Evolutionary conservation across 345 rosid species (phyloP).

Genomic region (Eucalyptus tenuipes): DNA sequence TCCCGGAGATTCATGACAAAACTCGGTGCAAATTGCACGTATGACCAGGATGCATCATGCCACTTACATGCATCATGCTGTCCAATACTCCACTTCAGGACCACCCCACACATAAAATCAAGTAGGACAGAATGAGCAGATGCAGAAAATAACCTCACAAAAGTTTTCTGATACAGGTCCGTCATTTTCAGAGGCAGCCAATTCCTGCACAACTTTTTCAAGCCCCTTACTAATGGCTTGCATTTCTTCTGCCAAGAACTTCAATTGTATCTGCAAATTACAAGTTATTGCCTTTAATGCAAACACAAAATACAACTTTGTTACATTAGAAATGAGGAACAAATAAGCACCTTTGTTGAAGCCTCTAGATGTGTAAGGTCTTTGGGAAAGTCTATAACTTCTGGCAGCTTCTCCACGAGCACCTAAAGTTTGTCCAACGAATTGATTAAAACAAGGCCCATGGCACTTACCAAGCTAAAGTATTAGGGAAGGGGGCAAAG

Average conservation of each 20-base stretch:
- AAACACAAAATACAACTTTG: not conserved
- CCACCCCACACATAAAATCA: not conserved
- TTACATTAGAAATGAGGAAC: not conserved
- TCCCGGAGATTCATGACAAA: not conserved
- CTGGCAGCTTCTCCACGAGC: constrained; percentile 76
- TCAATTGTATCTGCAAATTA: constrained; percentile 65
- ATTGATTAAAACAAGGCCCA: not conserved
- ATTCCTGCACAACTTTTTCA: constrained; percentile 83
- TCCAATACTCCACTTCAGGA: not conserved
- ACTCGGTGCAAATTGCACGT: not conserved
- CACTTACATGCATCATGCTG: not conserved
- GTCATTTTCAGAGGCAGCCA: constrained; percentile 74
- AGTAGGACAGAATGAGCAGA: not conserved
- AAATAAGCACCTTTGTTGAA: constrained; percentile 53
- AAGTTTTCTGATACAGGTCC: constrained; percentile 69
- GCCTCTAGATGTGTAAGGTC: constrained; percentile 59
- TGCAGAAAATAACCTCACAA: constrained; percentile 28
- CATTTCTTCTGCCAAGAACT: constrained; percentile 96
- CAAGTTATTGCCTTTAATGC: not conserved
- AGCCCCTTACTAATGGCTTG: constrained; percentile 95
- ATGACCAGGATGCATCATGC: not conserved
- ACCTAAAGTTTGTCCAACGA: constrained; percentile 28
- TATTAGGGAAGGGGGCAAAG: not conserved
- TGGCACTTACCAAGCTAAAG: not conserved
- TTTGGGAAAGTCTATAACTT: constrained; percentile 66